These are phyloP conservation scores for Avena atlantica DNA, from an alignment of 176 grass and related monocot species.

Conservation along the genomic window DNA sequence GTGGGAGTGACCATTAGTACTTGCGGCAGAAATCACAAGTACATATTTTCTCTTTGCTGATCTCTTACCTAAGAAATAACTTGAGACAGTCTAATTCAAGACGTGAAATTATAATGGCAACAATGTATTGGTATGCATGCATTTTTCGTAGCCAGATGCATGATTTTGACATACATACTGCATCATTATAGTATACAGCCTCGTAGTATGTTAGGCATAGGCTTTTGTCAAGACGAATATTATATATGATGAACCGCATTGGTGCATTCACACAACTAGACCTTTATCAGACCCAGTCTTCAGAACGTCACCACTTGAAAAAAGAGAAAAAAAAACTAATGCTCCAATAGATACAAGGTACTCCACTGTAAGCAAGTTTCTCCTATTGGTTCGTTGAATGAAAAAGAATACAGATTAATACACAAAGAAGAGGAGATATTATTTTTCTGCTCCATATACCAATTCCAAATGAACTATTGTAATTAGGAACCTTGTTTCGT, in stretches of 20 bases:
- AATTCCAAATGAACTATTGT: background rate
- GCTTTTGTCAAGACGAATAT: slow-evolving; percentile 21
- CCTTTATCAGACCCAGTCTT: background rate
- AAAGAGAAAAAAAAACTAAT: background rate
- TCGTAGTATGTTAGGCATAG: slow-evolving; percentile 11
- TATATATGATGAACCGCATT: background rate
- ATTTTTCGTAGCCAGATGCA: too few species aligned
- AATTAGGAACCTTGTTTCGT: background rate
- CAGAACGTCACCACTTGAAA: background rate
- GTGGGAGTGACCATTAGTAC: background rate
- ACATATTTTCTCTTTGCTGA: too few species aligned
- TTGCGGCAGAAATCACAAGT: background rate
- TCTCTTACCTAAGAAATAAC: too few species aligned
- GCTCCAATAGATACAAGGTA: background rate
- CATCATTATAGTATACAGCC: background rate
- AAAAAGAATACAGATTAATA: background rate
- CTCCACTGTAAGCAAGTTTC: slow-evolving; percentile 26
- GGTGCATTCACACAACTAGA: slow-evolving; percentile 7
- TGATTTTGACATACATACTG: too few species aligned
- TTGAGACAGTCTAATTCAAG: too few species aligned
- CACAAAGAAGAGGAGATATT: background rate
- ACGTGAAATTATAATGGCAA: too few species aligned
- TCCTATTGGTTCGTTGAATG: slow-evolving; percentile 18
- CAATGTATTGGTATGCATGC: too few species aligned
- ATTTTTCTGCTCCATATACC: background rate